Evolutionary conservation across 306 rosid species (phyloP), one percentile per base, ranked within the genome.

Genomic region (Chamaecrista fasciculata): DNA sequence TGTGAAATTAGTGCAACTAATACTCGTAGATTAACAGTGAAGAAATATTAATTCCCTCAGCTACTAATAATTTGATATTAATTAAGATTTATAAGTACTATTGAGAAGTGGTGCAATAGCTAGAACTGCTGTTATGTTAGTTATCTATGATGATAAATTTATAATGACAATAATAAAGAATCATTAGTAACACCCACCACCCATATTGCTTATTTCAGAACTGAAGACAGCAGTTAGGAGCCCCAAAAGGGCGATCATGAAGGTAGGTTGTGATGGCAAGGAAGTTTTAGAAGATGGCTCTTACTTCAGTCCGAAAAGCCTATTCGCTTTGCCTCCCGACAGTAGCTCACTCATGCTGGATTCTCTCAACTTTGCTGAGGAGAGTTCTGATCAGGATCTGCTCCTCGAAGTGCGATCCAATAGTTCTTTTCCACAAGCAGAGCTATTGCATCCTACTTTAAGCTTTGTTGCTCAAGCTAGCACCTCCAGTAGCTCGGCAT

Each of bases 391-490:
- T 70, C 95, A 87, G 56, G 96, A 85, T 74, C 79, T 94, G 40
- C 85, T 94, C 78, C 86, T 94, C 28, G 96, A 94, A 29, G 86
- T 94, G 66, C 96, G 95, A 19, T 89, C 89, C 37, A 84, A 87
- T 70, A 88, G 85, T 66, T 88, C 87, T 37, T 94, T 90, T 57
- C 92, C 97, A 14, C 89, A 86, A 64, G 99, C 99, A 47, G 97
- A 94, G 82, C 99, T 94, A 28, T 87, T 88, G 69, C 83, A 49
- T 55, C 92, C 96, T 23, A 47, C 84, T 39, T 19, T 72, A 69
- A 82, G 73, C 77, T 83, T 75, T 48, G 91, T 84, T 61, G 80
- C 86, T 48, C 93, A 82, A 75, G 87, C 89, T 37, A 85, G 98
- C 85, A 76, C 86, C 66, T 81, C 89, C 75, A 84, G 92, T 81